A percentile compares a stretch with the other conserved stretches of the same genome.
Evolutionary conservation across 768 basidiomycete genomes (phyloP).

Genomic region (Rhizopogon salebrosus): DNA sequence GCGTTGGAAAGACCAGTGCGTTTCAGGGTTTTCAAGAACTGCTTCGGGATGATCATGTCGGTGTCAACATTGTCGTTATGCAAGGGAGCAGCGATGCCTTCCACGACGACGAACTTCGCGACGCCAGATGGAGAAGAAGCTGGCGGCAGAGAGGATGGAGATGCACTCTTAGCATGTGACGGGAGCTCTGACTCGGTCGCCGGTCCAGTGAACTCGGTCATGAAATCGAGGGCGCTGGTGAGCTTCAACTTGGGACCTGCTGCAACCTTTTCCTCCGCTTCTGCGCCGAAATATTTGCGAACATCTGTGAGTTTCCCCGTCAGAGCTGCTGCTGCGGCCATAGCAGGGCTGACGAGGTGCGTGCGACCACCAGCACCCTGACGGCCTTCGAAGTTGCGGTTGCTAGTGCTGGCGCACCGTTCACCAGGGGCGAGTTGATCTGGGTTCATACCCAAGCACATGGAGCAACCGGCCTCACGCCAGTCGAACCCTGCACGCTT

Average conservation of each 20-base stretch:
- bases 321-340: conserved; percentile 89
- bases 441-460: conserved; percentile 96
- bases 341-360: conserved; percentile 84
- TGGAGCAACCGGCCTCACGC: conserved; percentile 93
- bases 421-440: conserved; percentile 80
- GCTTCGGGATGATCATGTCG: conserved; percentile 92
- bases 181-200: conserved; percentile 44
- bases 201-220: conserved; percentile 61
- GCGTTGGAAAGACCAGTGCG: conserved; percentile 82
- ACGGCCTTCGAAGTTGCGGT: conserved; percentile 91
- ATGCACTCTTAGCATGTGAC: conserved; percentile 26
- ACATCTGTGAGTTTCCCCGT: conserved; percentile 84
- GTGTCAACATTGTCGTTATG: conserved; percentile 86
- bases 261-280: conserved; percentile 37
- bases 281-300: conserved; percentile 59
- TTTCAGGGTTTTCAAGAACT: conserved; percentile 89
- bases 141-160: conserved; percentile 31
- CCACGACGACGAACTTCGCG: conserved; percentile 62
- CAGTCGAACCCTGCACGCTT: conserved; percentile 91
- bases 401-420: conserved; percentile 88
- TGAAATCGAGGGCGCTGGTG: conserved; percentile 67
- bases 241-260: conserved; percentile 60
- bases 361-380: conserved; percentile 86
- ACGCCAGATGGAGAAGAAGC: conserved; percentile 41
- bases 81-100: conserved; percentile 76